Conservation (phyloP, 345 rosid species). For the Populus simonii region DNA sequence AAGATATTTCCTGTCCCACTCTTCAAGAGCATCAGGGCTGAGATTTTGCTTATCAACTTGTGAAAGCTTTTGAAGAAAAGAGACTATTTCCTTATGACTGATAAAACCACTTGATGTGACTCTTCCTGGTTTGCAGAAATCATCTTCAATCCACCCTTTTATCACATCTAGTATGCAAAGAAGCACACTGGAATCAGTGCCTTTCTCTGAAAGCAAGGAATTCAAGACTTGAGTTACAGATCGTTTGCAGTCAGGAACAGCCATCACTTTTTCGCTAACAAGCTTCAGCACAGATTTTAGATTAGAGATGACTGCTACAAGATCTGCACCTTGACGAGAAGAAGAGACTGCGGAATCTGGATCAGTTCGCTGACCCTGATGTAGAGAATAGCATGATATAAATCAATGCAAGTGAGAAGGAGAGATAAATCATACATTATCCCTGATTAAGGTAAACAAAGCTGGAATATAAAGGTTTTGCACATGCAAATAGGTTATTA, state of each 20-base stretch:
- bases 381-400: constrained; percentile 2
- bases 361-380: constrained; percentile 82
- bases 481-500: neutral
- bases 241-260: constrained; percentile 81
- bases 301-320: constrained; percentile 73
- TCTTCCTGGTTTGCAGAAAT: constrained; percentile 60
- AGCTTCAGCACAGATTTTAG: constrained; percentile 81
- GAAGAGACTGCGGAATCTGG: constrained; percentile 88
- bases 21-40: constrained; percentile 58
- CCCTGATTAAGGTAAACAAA: neutral
- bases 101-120: constrained; percentile 55
- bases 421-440: neutral
- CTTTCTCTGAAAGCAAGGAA: constrained; percentile 81
- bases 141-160: constrained; percentile 91
- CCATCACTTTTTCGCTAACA: constrained; percentile 83
- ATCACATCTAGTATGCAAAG: constrained; percentile 84
- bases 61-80: constrained; percentile 83
- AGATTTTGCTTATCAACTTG: constrained; percentile 87
- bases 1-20: constrained; percentile 95
- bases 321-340: constrained; percentile 80
- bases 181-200: constrained; percentile 87
- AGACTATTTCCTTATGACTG: constrained; percentile 69
- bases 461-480: neutral
- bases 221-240: constrained; percentile 71
- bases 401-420: neutral